A percentile compares a stretch with the other conserved stretches of the same genome.
Conservation (phyloP, 805 yeast genomes). For the Ogataea nitratoaversa region DNA sequence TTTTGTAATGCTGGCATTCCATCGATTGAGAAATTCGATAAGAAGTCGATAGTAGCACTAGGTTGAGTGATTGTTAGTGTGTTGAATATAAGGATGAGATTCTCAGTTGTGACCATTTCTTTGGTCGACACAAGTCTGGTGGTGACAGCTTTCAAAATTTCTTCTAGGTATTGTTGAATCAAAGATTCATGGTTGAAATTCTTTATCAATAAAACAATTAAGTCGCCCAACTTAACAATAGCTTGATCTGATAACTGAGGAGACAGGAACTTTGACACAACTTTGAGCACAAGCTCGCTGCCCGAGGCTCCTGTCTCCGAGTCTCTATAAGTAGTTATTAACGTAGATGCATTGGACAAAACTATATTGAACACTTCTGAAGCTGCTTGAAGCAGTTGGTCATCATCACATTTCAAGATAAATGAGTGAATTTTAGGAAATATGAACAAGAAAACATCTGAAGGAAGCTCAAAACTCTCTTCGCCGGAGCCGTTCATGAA, state of each 20-base stretch:
- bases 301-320: slow-evolving; percentile 42
- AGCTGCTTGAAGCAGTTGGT: slow-evolving; percentile 70
- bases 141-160: slow-evolving; percentile 72
- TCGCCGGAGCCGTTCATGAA: slow-evolving; percentile 43
- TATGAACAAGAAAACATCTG: slow-evolving; percentile 35
- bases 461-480: slow-evolving; percentile 16
- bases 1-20: slow-evolving; percentile 42
- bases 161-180: slow-evolving; percentile 41
- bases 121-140: slow-evolving; percentile 60
- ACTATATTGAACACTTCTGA: slow-evolving; percentile 70
- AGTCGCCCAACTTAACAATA: slow-evolving; percentile 69
- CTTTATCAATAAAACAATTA: slow-evolving; percentile 26
- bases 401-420: slow-evolving; percentile 53
- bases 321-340: slow-evolving; percentile 30
- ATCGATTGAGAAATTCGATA: slow-evolving; percentile 37
- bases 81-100: slow-evolving; percentile 71
- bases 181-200: slow-evolving; percentile 32
- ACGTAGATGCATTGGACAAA: slow-evolving; percentile 37
- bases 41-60: slow-evolving; percentile 56
- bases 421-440: slow-evolving; percentile 42
- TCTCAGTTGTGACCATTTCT: slow-evolving; percentile 72
- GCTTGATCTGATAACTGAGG: slow-evolving; percentile 77
- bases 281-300: slow-evolving; percentile 51
- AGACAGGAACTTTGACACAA: slow-evolving; percentile 65
- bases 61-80: slow-evolving; percentile 63